phyloP scores from a whole-genome alignment of 1,139 yeast genomes.

The Dujonia santamariae region DNA sequence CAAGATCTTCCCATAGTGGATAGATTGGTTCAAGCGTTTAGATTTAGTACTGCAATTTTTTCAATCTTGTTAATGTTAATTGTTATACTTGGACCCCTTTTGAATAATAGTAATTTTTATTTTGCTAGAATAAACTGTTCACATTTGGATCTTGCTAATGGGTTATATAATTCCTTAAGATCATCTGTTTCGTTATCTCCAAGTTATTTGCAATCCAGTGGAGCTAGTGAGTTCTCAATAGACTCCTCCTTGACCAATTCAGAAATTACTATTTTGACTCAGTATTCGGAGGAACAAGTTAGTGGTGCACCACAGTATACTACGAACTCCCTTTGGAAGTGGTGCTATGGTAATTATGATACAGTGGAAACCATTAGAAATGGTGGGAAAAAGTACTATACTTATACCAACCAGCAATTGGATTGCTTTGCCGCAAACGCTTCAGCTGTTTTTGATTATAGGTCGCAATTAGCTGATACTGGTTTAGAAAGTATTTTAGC shows the following conservation, averaged over 20 bases:
- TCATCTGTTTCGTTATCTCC: constrained; percentile 27
- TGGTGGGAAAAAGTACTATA: constrained; percentile 12
- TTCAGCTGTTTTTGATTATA: constrained; percentile 42
- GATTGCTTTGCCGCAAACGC: constrained; percentile 1
- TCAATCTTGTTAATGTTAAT: constrained; percentile 21
- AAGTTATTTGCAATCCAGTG: constrained; percentile 13
- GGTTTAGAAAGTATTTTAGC: constrained; percentile 46
- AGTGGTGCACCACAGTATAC: constrained; percentile 50
- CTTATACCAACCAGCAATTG: constrained; percentile 5
- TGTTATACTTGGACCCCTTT: constrained; percentile 28
- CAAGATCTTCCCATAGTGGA: no score
- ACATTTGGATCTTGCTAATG: constrained; percentile 49
- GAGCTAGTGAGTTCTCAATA: constrained; percentile 21
- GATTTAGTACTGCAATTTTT: no score
- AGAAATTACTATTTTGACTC: constrained; percentile 44
- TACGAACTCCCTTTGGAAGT: constrained; percentile 37
- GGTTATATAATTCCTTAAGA: constrained; percentile 47
- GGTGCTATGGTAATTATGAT: constrained; percentile 47
- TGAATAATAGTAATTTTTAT: constrained; percentile 21
- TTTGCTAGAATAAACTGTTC: constrained; percentile 45
- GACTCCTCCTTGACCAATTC: constrained; percentile 47
- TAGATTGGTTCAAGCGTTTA: no score
- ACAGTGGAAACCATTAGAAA: constrained; percentile 15
- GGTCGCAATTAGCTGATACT: constrained; percentile 32
- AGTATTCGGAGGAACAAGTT: constrained; percentile 48